Base-by-base conservation (phyloP, 495 filamentous ascomycete genomes). In the Cairneyella variabilis region DNA sequence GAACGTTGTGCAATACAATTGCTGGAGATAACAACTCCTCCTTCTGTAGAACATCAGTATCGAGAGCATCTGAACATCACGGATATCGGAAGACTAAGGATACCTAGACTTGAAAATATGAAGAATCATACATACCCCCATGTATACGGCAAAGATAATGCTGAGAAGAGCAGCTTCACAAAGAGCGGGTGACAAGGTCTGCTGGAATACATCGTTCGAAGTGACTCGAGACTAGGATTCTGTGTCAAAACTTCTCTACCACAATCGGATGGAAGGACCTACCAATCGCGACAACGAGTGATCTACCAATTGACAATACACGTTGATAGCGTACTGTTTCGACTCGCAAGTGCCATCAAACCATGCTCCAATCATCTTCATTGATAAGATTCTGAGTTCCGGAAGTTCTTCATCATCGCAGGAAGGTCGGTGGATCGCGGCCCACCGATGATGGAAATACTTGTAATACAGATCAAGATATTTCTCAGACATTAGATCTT, bases 321-420 rank as follows among this genome's bases (percentile, higher is more conserved):
- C 20, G 39, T 17, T 27, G 16, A 55, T 22, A 34, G 60, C 56
- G 21, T 42, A n/a, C 10, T 45, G 18, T 46, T 34, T 55, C 7
- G 60, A 50, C 5, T 55, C 49, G 22, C 16, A 5, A 42, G 26
- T 57, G 7, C 48, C 47, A 6, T 36, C n/a, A 41, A 59, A 17
- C 50, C 56, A 63, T 21, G 60, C 60, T 17, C 60, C 60, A 14
- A 63, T 49, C 60, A 63, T 60, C 21, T 38, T 51, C 32, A 63
- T 51, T 10, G 56, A 53, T 11, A 38, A 37, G 9, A 42, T 22
- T 12, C 56, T 8, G 8, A 41, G 17, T 8, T 20, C 18, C 26
- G 16, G 12, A 28, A 26, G 10, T 25, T 22, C 22, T 18, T 53
- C 47, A 2, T 25, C 22, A 3, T 36, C 43, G 45, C 48, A 53